These are phyloP conservation scores for Ophidiomyces ophidiicola DNA, from an alignment of 2,329 filamentous ascomycete species.

Conservation along the genomic window DNA sequence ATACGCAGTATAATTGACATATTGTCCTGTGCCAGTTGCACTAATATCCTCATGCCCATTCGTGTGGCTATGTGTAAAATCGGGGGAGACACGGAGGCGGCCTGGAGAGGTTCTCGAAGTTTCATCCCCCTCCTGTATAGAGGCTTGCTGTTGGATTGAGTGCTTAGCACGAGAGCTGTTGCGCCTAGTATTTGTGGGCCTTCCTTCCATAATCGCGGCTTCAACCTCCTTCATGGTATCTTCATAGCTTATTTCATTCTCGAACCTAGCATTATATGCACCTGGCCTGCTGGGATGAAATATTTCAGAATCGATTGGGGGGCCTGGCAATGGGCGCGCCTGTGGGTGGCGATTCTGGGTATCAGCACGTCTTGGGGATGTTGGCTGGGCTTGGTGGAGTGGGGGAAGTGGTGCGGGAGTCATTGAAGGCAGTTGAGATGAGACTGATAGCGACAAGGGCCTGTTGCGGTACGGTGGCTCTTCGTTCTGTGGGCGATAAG, in stretches of 20 bases:
- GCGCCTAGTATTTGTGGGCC: conserved; percentile 19
- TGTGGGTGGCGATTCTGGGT: conserved; percentile 46
- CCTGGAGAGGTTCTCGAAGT: conserved; percentile 16
- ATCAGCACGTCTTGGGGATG: conserved; percentile 40
- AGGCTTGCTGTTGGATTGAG: conserved; percentile 15
- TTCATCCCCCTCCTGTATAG: conserved; percentile 15
- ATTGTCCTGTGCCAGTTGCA: conserved; percentile 34
- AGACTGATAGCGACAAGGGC: conserved; percentile 6
- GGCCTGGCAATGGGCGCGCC: conserved; percentile 47
- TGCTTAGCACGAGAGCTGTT: conserved; percentile 22
- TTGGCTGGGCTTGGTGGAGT: conserved; percentile 39
- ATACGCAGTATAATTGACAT: conserved; percentile 38
- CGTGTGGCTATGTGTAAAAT: conserved; percentile 35
- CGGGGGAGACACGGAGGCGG: conserved; percentile 27
- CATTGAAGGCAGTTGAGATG: conserved; percentile 10
- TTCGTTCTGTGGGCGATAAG: neutral
- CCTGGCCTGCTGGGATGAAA: conserved; percentile 17
- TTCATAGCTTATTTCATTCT: conserved; percentile 39
- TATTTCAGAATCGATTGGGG: conserved; percentile 38
- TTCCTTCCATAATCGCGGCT: conserved; percentile 36
- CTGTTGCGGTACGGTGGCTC: neutral
- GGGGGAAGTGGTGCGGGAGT: conserved; percentile 38
- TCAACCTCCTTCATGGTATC: conserved; percentile 48
- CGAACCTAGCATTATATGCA: conserved; percentile 20
- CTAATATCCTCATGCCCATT: conserved; percentile 39